Evolutionary conservation across 148 eudicot genomes (phyloP).

Genomic region (Nepenthes mirabilis): DNA sequence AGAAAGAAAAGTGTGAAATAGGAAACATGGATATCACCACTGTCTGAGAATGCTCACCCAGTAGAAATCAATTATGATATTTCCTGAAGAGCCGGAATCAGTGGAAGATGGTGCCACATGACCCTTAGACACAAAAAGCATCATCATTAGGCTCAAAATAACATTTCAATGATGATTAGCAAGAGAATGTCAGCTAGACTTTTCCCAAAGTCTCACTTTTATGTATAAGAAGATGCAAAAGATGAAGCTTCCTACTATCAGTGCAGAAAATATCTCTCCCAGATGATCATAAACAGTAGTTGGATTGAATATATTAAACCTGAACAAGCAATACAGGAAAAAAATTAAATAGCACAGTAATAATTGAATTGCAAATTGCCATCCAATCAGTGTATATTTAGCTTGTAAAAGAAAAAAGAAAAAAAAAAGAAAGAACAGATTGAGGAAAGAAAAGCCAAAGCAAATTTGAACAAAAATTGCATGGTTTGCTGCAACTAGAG

Average conservation of each 20-base stretch:
- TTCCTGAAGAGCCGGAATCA: slow-evolving; percentile 90
- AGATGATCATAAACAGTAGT: slow-evolving; percentile 78
- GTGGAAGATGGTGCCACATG: slow-evolving; percentile 86
- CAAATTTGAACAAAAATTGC: no score
- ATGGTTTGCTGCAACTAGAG: no score
- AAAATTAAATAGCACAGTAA: neutral
- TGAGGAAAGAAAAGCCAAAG: neutral
- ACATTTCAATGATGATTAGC: neutral
- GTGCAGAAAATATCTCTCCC: slow-evolving; percentile 91
- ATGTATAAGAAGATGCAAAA: slow-evolving; percentile 74
- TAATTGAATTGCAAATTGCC: neutral
- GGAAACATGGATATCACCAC: neutral
- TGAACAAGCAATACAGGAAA: slow-evolving; percentile 17
- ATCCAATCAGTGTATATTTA: neutral
- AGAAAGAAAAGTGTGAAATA: neutral
- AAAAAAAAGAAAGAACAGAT: neutral
- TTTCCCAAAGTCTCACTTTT: slow-evolving; percentile 33
- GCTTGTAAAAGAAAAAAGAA: no score
- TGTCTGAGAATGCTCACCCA: slow-evolving; percentile 51
- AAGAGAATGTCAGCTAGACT: no score
- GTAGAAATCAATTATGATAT: slow-evolving; percentile 81
- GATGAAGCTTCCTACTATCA: slow-evolving; percentile 83
- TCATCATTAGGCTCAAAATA: slow-evolving; percentile 10
- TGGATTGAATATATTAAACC: slow-evolving; percentile 87
- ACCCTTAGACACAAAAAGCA: slow-evolving; percentile 41